Conservation (phyloP, 768 basidiomycete genomes). For the Lactarius quietus region DNA sequence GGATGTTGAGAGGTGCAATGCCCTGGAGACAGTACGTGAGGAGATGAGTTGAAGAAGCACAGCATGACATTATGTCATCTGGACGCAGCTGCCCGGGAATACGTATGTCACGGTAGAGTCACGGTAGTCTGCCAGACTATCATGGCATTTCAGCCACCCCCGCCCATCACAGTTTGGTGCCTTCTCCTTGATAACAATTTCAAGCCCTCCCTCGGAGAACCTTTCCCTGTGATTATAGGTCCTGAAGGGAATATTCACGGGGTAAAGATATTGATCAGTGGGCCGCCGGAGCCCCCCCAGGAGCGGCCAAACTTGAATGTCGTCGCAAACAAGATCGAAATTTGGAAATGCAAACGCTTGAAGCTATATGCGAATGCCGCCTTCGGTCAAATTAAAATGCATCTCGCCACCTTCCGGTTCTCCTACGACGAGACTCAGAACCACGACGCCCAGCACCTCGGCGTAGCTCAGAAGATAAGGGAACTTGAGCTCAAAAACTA, state of each 20-base stretch:
- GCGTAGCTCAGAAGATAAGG: background rate
- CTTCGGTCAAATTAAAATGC: background rate
- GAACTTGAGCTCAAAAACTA: no score
- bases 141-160: no score
- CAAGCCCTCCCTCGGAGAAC: background rate
- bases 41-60: no score
- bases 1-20: no score
- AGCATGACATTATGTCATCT: no score
- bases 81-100: no score
- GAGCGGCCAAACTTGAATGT: no score
- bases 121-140: no score
- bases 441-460: conserved; percentile 2
- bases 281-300: background rate
- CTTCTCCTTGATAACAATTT: background rate
- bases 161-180: background rate
- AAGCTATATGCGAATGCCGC: background rate
- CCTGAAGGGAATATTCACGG: background rate
- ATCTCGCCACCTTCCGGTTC: background rate
- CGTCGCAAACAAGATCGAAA: background rate
- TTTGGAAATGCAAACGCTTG: background rate
- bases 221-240: background rate
- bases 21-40: no score
- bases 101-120: no score
- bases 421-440: background rate
- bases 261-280: background rate